phyloP scores from a whole-genome alignment of 148 eudicot genomes.

The Silene uniflora region DNA sequence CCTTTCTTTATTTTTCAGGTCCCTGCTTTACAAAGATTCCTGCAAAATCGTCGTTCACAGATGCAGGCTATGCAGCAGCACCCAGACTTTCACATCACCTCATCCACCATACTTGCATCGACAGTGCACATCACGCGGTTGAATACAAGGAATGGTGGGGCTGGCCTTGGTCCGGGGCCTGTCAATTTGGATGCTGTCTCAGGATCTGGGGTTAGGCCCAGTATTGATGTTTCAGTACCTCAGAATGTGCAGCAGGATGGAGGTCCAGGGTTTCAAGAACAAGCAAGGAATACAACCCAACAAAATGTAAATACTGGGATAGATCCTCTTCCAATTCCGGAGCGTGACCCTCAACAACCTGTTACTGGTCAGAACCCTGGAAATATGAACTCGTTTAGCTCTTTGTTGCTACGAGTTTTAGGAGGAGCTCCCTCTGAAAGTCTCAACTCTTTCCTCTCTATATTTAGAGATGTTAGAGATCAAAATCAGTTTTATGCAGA shows the following conservation, averaged over 20 bases:
- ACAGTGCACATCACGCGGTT: conserved; percentile 88
- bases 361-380: conserved; percentile 65
- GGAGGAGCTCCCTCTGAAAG: conserved; percentile 97
- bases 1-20: conserved; percentile 43
- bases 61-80: conserved; percentile 87
- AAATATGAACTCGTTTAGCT: conserved; percentile 77
- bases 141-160: conserved; percentile 53
- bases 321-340: conserved; percentile 48
- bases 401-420: conserved; percentile 75
- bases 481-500: conserved; percentile 67
- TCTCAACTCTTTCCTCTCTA: conserved; percentile 80
- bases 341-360: conserved; percentile 51
- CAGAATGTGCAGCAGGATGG: conserved; percentile 32
- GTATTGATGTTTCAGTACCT: conserved; percentile 34
- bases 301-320: conserved; percentile 29
- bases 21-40: conserved; percentile 89
- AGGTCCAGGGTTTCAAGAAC: conserved; percentile 39
- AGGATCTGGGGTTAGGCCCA: conserved; percentile 35
- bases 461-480: conserved; percentile 80
- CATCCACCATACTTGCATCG: conserved; percentile 89
- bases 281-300: conserved; percentile 28
- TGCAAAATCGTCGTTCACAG: conserved; percentile 76
- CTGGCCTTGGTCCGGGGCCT: conserved; percentile 9
- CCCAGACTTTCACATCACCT: conserved; percentile 90
- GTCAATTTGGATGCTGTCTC: conserved; percentile 32